Evolutionary conservation across 2,329 filamentous ascomycete species (phyloP).

Genomic region (Teratosphaeria pseudoeucalypti): DNA sequence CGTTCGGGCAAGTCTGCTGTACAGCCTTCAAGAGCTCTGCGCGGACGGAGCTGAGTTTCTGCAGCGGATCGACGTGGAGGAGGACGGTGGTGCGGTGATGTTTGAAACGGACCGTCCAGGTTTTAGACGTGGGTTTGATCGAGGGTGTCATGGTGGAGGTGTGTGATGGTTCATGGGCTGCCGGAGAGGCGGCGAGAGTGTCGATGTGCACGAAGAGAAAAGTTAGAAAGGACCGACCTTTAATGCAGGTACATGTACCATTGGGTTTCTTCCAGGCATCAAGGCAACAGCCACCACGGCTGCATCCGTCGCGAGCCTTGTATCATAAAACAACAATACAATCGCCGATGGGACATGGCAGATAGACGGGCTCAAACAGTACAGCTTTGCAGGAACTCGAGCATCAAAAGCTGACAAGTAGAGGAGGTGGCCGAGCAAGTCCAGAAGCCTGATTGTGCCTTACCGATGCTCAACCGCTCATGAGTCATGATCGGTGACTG

Average conservation of each 20-base stretch:
- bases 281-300: not conserved
- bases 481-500: too few species aligned
- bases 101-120: conserved; percentile 38
- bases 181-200: not conserved
- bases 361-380: too few species aligned
- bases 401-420: too few species aligned
- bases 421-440: too few species aligned
- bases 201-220: not conserved
- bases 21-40: conserved; percentile 32
- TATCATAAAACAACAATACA: too few species aligned
- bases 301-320: too few species aligned
- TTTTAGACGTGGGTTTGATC: conserved; percentile 19
- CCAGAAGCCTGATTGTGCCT: too few species aligned
- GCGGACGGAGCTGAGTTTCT: conserved; percentile 32
- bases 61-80: conserved; percentile 35
- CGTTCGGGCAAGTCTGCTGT: conserved; percentile 27
- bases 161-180: not conserved
- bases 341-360: too few species aligned
- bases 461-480: too few species aligned
- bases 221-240: not conserved
- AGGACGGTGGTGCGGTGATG: conserved; percentile 36
- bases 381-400: too few species aligned
- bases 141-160: conserved; percentile 8
- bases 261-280: not conserved
- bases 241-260: not conserved